A percentile compares a stretch with the other conserved stretches of the same genome.
Evolutionary conservation across 228 moss, liverwort and hornwort genomes (phyloP).

Genomic region (Sphagnum magellanicum): DNA sequence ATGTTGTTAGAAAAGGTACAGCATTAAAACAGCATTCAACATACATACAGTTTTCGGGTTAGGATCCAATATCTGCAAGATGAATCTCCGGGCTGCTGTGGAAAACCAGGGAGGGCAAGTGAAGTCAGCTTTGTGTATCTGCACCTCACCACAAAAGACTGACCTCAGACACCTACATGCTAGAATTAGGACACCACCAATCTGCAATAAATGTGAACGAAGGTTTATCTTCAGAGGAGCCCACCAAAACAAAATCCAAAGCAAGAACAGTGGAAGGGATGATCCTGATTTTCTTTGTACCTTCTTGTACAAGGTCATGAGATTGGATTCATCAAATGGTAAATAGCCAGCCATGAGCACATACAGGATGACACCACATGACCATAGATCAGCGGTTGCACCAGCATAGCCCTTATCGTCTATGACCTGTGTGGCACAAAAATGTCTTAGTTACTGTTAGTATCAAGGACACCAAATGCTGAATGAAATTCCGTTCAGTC

Average conservation of each 20-base stretch:
- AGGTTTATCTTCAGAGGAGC: no score
- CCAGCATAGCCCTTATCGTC: background rate
- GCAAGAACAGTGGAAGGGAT: no score
- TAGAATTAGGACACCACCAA: no score
- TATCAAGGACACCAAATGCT: no score
- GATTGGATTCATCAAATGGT: constrained; percentile 18
- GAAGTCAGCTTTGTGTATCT: constrained; percentile 93
- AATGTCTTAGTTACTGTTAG: no score
- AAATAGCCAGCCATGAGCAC: background rate
- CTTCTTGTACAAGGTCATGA: constrained; percentile 51
- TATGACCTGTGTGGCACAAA: background rate
- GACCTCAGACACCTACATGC: no score
- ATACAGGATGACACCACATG: background rate
- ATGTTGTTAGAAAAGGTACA: no score
- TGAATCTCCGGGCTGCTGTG: constrained; percentile 68
- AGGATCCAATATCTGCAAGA: constrained; percentile 89
- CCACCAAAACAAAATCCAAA: no score
- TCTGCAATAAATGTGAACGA: no score
- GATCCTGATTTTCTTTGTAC: background rate
- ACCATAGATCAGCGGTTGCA: background rate
- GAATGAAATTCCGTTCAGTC: no score
- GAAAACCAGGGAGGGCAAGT: constrained; percentile 88
- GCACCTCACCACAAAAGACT: constrained; percentile 9
- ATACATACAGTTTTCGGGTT: constrained; percentile 75
- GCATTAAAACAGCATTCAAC: no score